Conservation (phyloP, 2,329 filamentous ascomycete species). For the Dendrostoma leiphaemia region DNA sequence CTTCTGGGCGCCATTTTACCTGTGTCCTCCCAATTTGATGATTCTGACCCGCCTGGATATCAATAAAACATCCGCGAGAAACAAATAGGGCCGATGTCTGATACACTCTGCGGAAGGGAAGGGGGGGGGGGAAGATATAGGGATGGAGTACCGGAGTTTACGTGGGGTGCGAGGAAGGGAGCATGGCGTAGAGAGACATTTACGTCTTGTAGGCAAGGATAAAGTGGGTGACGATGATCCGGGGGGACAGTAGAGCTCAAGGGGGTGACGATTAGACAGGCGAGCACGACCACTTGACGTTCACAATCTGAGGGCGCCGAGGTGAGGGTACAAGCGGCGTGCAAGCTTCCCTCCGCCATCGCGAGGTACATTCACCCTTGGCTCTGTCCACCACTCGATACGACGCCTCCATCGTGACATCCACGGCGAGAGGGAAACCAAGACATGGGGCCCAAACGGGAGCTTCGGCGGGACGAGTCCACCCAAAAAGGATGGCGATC, state of each 20-base stretch:
- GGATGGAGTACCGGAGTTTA: not conserved
- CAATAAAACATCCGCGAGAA: slow-evolving; percentile 1
- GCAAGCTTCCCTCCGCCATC: not conserved
- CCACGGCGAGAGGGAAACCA: not conserved
- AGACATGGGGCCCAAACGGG: not conserved
- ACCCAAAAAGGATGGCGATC: slow-evolving; percentile 14
- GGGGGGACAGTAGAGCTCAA: slow-evolving; percentile 1
- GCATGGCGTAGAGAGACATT: slow-evolving; percentile 13
- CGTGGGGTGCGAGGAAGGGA: slow-evolving; percentile 11
- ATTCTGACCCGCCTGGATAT: slow-evolving; percentile 9
- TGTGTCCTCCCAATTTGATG: not conserved
- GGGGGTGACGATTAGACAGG: slow-evolving; percentile 1
- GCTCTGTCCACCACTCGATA: slow-evolving; percentile 1
- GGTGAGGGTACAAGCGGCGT: not conserved
- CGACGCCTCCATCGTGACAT: slow-evolving; percentile 1
- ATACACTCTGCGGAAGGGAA: slow-evolving; percentile 3
- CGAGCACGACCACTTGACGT: not conserved
- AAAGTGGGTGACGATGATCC: slow-evolving; percentile 12
- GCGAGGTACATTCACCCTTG: not conserved
- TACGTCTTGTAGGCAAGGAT: not conserved
- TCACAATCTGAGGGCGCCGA: not conserved
- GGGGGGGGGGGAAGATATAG: slow-evolving; percentile 12
- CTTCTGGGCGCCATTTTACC: slow-evolving; percentile 13
- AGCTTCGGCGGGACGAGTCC: slow-evolving; percentile 7
- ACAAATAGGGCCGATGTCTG: slow-evolving; percentile 6